A percentile compares a stretch with the other conserved stretches of the same genome.
Conservation (phyloP, 139 green algal species). For the Chlamydomonas incerta region DNA sequence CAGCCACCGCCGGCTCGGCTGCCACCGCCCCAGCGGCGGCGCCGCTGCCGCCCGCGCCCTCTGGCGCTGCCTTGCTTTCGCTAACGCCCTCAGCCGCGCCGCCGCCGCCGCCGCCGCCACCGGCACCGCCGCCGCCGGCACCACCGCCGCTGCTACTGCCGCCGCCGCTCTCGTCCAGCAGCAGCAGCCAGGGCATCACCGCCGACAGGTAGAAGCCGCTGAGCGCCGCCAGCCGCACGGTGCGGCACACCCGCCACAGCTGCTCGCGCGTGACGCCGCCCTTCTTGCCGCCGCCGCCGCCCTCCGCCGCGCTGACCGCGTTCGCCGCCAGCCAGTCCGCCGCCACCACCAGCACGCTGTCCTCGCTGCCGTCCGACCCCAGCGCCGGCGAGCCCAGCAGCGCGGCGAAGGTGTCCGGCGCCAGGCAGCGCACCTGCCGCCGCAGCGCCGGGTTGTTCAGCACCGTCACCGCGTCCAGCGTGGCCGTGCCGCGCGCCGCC, state of each 20-base stretch:
- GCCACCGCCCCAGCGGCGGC: too few relatives aligned
- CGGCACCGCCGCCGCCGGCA: too few relatives aligned
- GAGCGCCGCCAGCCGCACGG: conserved; percentile 21
- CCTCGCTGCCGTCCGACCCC: not conserved
- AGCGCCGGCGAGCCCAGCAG: conserved; percentile 10
- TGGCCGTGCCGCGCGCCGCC: not conserved
- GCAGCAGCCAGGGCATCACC: conserved; percentile 15
- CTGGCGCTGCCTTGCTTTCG: too few relatives aligned
- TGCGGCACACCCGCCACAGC: not conserved
- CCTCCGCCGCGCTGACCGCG: not conserved
- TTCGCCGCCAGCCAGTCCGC: conserved; percentile 11
- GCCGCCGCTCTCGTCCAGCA: not conserved
- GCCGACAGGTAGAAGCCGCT: conserved; percentile 12
- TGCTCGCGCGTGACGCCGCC: not conserved
- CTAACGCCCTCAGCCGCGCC: too few relatives aligned
- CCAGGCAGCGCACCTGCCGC: conserved; percentile 21
- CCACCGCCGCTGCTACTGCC: not conserved
- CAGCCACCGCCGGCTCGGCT: not conserved
- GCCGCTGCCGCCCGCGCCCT: too few relatives aligned
- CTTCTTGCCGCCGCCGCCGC: too few relatives aligned
- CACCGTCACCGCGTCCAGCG: conserved; percentile 12
- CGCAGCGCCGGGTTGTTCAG: conserved; percentile 18
- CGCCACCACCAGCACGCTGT: conserved; percentile 21
- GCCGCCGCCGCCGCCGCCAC: too few relatives aligned
- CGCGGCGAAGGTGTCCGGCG: not conserved